Percentiles rank a stretch among this genome's conserved stretches.
phyloP scores from a whole-genome alignment of 2,329 filamentous ascomycete species.

The Claviceps pazoutovae region DNA sequence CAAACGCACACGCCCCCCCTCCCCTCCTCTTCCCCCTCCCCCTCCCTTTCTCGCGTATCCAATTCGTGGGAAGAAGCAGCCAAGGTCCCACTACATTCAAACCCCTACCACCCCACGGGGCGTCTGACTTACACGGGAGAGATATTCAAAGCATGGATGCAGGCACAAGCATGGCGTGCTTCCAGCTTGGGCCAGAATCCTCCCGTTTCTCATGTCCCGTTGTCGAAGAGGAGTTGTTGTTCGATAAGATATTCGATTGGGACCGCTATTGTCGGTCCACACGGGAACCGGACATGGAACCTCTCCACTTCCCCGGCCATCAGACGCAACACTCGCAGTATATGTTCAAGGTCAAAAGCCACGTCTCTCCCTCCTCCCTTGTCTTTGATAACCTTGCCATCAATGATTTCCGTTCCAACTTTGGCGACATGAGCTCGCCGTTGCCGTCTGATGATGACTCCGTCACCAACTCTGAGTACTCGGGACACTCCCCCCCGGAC shows the following conservation, averaged over 20 bases:
- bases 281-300: constrained; percentile 14
- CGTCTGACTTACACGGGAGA: constrained; percentile 23
- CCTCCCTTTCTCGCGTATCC: constrained; percentile 14
- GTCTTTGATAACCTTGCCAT: constrained; percentile 16
- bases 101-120: constrained; percentile 9
- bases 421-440: constrained; percentile 21
- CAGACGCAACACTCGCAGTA: constrained; percentile 10
- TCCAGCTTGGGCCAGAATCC: constrained; percentile 23
- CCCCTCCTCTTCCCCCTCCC: not conserved
- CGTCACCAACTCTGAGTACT: constrained; percentile 21
- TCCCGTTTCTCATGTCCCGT: constrained; percentile 22
- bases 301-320: constrained; percentile 16
- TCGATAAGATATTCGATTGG: constrained; percentile 25
- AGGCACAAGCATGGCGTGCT: constrained; percentile 18
- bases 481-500: constrained; percentile 23
- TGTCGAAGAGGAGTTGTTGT: constrained; percentile 19
- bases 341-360: constrained; percentile 21
- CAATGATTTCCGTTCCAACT: constrained; percentile 16
- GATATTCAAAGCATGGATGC: constrained; percentile 22
- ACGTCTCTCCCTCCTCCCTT: constrained; percentile 19
- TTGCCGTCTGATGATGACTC: constrained; percentile 20
- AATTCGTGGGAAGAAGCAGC: constrained; percentile 22
- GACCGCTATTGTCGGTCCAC: constrained; percentile 20
- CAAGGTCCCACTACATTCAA: constrained; percentile 27
- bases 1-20: constrained; percentile 12